phyloP scores from a whole-genome alignment of 176 grass and related monocot genomes.

The Bolboschoenus planiculmis region DNA sequence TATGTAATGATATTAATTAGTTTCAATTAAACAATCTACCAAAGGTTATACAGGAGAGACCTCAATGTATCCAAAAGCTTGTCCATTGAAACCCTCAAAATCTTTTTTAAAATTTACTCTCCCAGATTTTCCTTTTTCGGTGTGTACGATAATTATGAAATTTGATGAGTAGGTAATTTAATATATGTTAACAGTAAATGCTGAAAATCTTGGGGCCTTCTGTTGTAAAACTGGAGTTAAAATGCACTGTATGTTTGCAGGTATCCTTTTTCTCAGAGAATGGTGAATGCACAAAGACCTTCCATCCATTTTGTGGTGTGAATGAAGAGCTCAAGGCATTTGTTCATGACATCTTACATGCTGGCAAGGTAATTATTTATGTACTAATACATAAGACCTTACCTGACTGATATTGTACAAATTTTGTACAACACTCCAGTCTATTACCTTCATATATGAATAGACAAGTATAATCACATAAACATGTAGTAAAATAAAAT shows the following conservation, averaged over 20 bases:
- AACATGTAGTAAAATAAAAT: background rate
- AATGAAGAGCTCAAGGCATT: slow-evolving; percentile 86
- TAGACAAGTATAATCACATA: background rate
- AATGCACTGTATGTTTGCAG: slow-evolving; percentile 31
- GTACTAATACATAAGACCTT: background rate
- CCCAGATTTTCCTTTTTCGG: background rate
- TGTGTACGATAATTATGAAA: background rate
- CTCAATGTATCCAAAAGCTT: background rate
- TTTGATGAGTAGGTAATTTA: background rate
- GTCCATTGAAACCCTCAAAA: background rate
- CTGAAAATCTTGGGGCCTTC: no score
- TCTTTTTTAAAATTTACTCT: background rate
- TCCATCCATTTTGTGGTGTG: slow-evolving; percentile 87
- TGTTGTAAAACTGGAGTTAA: background rate
- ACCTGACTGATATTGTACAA: background rate
- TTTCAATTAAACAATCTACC: background rate
- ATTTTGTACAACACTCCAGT: slow-evolving; percentile 1
- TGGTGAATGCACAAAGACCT: slow-evolving; percentile 61
- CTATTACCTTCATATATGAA: background rate
- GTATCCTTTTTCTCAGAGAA: slow-evolving; percentile 51
- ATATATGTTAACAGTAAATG: background rate
- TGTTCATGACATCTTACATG: slow-evolving; percentile 60
- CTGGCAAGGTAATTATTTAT: slow-evolving; percentile 44
- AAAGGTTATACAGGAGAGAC: background rate
- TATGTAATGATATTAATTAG: background rate